Conservation (phyloP, 768 basidiomycete genomes). For the Astraeus odoratus region DNA sequence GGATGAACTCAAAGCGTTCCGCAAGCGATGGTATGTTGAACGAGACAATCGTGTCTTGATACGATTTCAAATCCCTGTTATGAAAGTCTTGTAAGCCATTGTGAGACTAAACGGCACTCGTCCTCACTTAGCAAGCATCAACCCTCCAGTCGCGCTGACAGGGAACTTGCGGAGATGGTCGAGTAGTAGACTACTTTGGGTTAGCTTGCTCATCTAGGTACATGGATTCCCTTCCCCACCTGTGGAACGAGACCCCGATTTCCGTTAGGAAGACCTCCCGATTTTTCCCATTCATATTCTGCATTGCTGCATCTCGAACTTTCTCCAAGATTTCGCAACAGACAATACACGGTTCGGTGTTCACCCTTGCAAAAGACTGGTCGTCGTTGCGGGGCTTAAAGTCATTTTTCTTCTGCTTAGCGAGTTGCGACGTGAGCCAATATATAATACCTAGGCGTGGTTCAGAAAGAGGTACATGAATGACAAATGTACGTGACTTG, state of each 20-base stretch:
- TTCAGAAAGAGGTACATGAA: background rate
- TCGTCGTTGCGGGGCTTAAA: constrained; percentile 98
- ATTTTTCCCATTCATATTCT: constrained; percentile 87
- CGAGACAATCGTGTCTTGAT: constrained; percentile 83
- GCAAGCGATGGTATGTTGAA: constrained; percentile 79
- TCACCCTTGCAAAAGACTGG: constrained; percentile 86
- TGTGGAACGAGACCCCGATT: constrained; percentile 90
- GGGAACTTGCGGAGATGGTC: constrained; percentile 96
- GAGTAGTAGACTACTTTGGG: constrained; percentile 60
- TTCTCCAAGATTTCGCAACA: constrained; percentile 84
- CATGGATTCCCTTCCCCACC: constrained; percentile 35
- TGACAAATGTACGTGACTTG: constrained; percentile 29
- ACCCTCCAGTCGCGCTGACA: constrained; percentile 91
- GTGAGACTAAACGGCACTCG: background rate
- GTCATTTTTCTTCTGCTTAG: constrained; percentile 92
- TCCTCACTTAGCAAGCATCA: constrained; percentile 95
- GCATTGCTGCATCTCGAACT: constrained; percentile 67
- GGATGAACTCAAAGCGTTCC: constrained; percentile 96
- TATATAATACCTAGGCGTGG: constrained; percentile 50
- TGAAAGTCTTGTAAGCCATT: background rate
- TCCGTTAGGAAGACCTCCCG: constrained; percentile 88
- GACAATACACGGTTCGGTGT: constrained; percentile 85
- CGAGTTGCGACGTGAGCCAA: constrained; percentile 70
- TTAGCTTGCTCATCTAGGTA: constrained; percentile 6
- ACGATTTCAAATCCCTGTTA: constrained; percentile 86